Conservation (phyloP, 129 eudicot genomes). For the Chrysanthemum seticuspe region DNA sequence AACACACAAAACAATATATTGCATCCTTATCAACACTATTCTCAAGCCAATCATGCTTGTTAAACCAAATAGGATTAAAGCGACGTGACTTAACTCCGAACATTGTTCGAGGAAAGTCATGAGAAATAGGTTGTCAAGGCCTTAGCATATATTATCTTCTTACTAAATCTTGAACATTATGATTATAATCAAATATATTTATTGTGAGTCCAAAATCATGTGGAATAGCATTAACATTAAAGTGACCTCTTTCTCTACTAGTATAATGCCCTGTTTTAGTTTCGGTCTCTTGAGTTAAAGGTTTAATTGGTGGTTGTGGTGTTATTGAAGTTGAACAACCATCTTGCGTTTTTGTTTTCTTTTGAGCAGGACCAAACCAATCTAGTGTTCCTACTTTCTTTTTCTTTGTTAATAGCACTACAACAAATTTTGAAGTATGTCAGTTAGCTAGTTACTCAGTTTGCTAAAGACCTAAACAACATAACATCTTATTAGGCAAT, state of each 20-base stretch:
- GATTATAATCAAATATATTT: not conserved
- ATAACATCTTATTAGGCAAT: no score
- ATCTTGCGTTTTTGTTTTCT: not conserved
- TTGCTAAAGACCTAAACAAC: no score
- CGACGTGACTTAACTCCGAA: not conserved
- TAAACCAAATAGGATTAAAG: not conserved
- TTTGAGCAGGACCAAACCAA: not conserved
- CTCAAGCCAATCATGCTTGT: not conserved
- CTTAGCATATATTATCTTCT: not conserved
- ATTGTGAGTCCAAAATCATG: not conserved
- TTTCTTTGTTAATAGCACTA: no score
- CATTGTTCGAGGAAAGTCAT: conserved; percentile 3
- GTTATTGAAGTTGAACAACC: not conserved
- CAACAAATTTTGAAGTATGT: no score
- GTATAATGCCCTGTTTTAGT: not conserved
- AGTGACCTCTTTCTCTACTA: not conserved
- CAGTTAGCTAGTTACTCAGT: no score
- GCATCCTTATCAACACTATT: conserved; percentile 1
- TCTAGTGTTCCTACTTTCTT: not conserved
- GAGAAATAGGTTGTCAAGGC: not conserved
- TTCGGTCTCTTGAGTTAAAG: not conserved
- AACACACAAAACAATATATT: not conserved
- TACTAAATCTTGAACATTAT: not conserved
- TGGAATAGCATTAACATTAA: not conserved
- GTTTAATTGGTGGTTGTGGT: not conserved